Base-by-base conservation (phyloP, 495 filamentous ascomycete genomes). In the Aspergillus olivimuriae region DNA sequence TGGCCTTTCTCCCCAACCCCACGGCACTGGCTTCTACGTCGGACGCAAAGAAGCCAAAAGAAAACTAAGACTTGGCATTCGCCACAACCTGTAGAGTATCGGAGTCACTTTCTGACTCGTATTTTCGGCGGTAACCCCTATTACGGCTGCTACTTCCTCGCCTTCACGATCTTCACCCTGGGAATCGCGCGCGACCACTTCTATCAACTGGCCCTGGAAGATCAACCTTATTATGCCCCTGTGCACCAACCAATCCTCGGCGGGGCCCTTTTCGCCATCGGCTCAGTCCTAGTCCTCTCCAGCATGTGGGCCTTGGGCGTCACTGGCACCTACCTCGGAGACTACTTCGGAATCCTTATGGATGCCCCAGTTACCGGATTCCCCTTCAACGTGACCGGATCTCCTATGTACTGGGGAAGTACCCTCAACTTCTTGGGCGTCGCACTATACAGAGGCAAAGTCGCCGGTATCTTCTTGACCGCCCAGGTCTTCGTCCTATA, bases 301-400 rank as follows among this genome's bases (percentile, higher is more conserved):
- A 87, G 81, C 47, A 97, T 94, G 70, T 95, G 82, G 79, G 84
- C 81, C 20, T 77, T 98, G n/a, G 92, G 92, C 34, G 74, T 98
- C 47, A 97, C 92, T 8, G 94, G 92, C 43, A 98, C 92, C 50
- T 98, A 96, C 62, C 73, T 98, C 19, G 92, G 92, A 44, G 92
- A 98, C 70, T 98, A 98, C 70, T 98, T 95, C 56, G 92, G 92
- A 28, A 97, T 98, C 58, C 73, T 98, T 50, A 94, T 97, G 92
- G 89, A 96, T 57, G 73, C 80, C 56, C 87, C 86, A 36, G 89
- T 98, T 34, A 94, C 87, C 4, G 81, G 84, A 9, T 98, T 98
- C 61, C 92, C 92, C 1, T 98, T 98, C 79, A 96, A 89, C 65
- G 69, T 97, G 40, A 91, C 84, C 19, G 79, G 80, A 48, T 86